A percentile compares a stretch with the other conserved stretches of the same genome.
Evolutionary conservation across 2,329 filamentous ascomycete species (phyloP).

Genomic region (Venturia oleaginea): DNA sequence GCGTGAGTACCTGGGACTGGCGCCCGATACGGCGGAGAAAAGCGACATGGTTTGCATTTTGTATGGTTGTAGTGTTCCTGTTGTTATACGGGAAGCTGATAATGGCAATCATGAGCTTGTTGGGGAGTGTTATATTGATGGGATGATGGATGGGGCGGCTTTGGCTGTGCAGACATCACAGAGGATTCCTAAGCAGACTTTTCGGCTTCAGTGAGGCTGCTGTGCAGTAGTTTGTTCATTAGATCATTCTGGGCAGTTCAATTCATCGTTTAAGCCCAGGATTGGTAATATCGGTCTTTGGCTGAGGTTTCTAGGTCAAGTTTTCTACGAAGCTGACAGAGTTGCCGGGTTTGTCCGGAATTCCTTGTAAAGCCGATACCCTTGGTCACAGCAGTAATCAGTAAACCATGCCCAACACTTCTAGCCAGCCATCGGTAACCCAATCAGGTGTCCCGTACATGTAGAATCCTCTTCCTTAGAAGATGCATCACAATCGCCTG

Average conservation of each 20-base stretch:
- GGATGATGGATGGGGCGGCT: constrained; percentile 8
- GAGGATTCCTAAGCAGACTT: neutral
- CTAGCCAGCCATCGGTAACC: no score
- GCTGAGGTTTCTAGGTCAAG: no score
- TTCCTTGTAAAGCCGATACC: no score
- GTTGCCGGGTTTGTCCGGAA: no score
- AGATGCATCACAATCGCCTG: no score
- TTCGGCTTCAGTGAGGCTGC: neutral
- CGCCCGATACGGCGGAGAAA: neutral
- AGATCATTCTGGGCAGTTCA: neutral
- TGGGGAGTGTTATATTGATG: constrained; percentile 10
- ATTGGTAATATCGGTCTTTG: no score
- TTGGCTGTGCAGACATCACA: constrained; percentile 2
- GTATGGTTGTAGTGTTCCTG: constrained; percentile 10
- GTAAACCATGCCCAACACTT: no score
- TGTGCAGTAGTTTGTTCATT: neutral
- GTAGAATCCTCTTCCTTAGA: no score
- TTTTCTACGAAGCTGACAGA: no score
- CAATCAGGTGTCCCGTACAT: no score
- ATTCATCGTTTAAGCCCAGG: no score
- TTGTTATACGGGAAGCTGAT: constrained; percentile 2
- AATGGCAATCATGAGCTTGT: neutral
- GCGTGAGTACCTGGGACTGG: neutral
- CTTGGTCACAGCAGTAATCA: no score
- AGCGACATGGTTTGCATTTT: constrained; percentile 11